Base-by-base conservation (phyloP, 352 stramenopile species). In the Globisporangium perplexum region DNA sequence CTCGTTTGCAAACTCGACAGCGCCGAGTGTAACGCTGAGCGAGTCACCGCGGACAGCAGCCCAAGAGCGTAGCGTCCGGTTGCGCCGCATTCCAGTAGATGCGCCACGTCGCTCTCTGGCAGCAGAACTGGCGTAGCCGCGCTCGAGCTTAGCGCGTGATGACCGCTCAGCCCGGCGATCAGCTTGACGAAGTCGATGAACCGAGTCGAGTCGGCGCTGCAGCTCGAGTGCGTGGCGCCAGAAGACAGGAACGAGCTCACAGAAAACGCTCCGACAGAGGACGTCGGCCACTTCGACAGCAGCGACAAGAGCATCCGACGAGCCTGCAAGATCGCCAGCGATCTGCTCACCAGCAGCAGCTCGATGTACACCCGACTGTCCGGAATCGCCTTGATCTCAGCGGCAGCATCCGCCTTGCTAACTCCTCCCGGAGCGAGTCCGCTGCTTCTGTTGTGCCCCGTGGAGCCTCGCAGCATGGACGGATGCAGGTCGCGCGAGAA, bases 141-240 rank as follows among this genome's bases (percentile, higher is more conserved):
- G 31, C 59, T 50, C 22, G 61, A 51, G 49, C 60, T 77, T 1
- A 67, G 68, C 24, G 68, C 54, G 39, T 76, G 52, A 18, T 80
- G 68, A 31, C 73, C 77, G 50, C 72, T 89, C 30, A 87, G 71
- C 17, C 83, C 81, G 18, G 81, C 79, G 49, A 88, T 83, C 18
- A 95, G 59, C 61, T 93, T 93, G 52, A 95, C 69, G 55, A 95
- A 94, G 41, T 91, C 81, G 17, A 91, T 77, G 39, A 95, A 86
- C 22, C 65, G 65, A 20, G 71, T 64, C 7, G 70, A 62, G 47
- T 83, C 61, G 24, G 74, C 66, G 28, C 38, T 33, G 26, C 47
- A 44, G 20, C 7, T 3, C 20, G 15, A 36, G 7, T 3, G 11
- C 47, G 5, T 5, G 12, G 15, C 44, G 24, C 45, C 45, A 39